Conservation (phyloP, 495 filamentous ascomycete species). For the Penicillium subrubescens region DNA sequence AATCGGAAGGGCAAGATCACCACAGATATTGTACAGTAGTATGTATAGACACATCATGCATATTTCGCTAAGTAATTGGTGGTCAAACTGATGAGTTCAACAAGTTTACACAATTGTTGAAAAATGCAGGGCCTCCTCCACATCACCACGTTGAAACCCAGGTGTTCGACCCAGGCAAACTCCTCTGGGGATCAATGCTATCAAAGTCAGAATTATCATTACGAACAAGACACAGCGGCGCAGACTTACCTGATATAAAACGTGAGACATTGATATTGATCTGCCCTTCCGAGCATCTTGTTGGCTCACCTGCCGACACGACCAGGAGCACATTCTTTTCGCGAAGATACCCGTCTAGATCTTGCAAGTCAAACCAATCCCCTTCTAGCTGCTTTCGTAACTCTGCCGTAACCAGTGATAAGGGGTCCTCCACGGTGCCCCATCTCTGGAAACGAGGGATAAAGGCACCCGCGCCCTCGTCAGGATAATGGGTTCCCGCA, state of each 20-base stretch:
- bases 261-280: conserved; percentile 18
- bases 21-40: conserved; percentile 3
- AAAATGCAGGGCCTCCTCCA: conserved; percentile 25
- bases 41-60: not conserved
- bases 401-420: conserved; percentile 20
- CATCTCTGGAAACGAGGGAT: conserved; percentile 31
- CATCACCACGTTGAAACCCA: conserved; percentile 26
- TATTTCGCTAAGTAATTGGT: conserved; percentile 3
- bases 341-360: conserved; percentile 68
- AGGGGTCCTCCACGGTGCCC: conserved; percentile 30
- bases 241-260: conserved; percentile 25
- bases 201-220: conserved; percentile 9
- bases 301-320: conserved; percentile 4
- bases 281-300: conserved; percentile 1
- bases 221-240: not conserved
- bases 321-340: conserved; percentile 27
- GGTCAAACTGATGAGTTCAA: not conserved
- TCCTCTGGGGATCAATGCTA: conserved; percentile 39
- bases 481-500: conserved; percentile 63
- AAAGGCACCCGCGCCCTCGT: conserved; percentile 28
- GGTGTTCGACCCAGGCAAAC: conserved; percentile 52
- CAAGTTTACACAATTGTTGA: conserved; percentile 5
- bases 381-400: conserved; percentile 55
- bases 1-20: not conserved
- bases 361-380: conserved; percentile 73